Base-by-base conservation (phyloP, 1,284 basidiomycete genomes). In the Tilletia setariae region DNA sequence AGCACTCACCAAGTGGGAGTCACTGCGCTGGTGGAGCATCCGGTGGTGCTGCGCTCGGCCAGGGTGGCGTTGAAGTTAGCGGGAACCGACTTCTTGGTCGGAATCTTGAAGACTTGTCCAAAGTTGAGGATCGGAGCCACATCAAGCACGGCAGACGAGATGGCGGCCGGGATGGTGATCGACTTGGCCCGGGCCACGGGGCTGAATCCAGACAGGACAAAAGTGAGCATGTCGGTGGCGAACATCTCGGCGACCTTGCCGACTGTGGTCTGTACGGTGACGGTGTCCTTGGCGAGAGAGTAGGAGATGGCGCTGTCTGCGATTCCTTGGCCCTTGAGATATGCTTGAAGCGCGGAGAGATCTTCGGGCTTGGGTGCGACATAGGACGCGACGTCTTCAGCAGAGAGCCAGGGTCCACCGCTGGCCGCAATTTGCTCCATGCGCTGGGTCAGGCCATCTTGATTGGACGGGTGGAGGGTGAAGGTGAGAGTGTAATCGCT, bases 231-330 rank as follows among this genome's bases (percentile, higher is more conserved):
- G 30, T 69, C 40, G n/a, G 70, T 44, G 21, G 21, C 30, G 32
- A 71, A 71, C 32, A 71, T 43, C 28, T 49, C 21, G 8, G 63
- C 67, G 9, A 56, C 63, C 43, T 66, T 49, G 23, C 64, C 67
- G 35, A 71, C 71, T 8, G 68, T 72, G 23, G 64, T 43, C 49
- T 66, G n/a, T 40, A 72, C 68, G 8, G 69, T 68, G 40, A 70
- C 53, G 15, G 42, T 47, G 65, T 72, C 63, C 19, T 43, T 40
- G 43, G 21, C 35, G 21, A 6, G 15, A n/a, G 35, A 47, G 30
- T 23, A 66, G n/a, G 59, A 63, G 21, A 68, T 28, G 8, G 23
- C 51, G 2, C 47, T 43, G 46, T 32, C 61, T 2, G 66, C 21
- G 35, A 72, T 56, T 16, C 69, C 65, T 32, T 67, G 35, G 3